Conservation (phyloP, 2,329 filamentous ascomycete genomes). For the Parascedosporium putredinis region DNA sequence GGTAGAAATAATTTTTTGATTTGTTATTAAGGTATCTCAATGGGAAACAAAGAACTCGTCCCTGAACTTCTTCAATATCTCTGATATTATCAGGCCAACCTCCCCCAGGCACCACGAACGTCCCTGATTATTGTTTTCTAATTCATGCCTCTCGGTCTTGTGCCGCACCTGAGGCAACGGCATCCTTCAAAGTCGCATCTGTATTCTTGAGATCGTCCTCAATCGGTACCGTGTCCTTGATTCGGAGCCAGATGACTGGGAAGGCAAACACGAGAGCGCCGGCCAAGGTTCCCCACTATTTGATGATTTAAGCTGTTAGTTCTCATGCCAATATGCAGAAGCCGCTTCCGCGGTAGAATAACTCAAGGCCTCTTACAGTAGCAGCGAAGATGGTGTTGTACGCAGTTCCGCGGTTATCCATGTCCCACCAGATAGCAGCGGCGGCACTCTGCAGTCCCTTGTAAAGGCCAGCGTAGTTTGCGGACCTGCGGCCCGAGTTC, state of each 20-base stretch:
- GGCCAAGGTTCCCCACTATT: constrained; percentile 59
- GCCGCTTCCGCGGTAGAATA: background rate
- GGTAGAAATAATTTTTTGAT: no score
- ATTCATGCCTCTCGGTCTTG: constrained; percentile 10
- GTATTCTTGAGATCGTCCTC: constrained; percentile 79
- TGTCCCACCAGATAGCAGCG: constrained; percentile 62
- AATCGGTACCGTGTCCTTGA: constrained; percentile 69
- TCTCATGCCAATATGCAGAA: background rate
- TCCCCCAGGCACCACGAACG: no score
- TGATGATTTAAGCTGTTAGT: constrained; percentile 12
- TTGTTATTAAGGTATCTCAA: no score
- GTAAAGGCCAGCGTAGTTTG: constrained; percentile 87
- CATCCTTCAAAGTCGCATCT: constrained; percentile 70
- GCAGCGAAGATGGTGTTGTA: constrained; percentile 63
- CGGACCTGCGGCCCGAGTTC: constrained; percentile 84
- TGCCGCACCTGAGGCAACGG: constrained; percentile 28
- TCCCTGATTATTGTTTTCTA: no score
- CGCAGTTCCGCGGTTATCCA: constrained; percentile 52
- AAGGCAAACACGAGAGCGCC: constrained; percentile 66
- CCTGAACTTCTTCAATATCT: no score
- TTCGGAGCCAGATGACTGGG: constrained; percentile 68
- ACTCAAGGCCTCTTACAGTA: constrained; percentile 23
- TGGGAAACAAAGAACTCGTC: no score
- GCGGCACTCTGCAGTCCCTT: constrained; percentile 80
- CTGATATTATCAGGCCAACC: no score